These are phyloP conservation scores for Aspergillus sergii DNA, from an alignment of 2,329 filamentous ascomycete species.

Conservation along the genomic window DNA sequence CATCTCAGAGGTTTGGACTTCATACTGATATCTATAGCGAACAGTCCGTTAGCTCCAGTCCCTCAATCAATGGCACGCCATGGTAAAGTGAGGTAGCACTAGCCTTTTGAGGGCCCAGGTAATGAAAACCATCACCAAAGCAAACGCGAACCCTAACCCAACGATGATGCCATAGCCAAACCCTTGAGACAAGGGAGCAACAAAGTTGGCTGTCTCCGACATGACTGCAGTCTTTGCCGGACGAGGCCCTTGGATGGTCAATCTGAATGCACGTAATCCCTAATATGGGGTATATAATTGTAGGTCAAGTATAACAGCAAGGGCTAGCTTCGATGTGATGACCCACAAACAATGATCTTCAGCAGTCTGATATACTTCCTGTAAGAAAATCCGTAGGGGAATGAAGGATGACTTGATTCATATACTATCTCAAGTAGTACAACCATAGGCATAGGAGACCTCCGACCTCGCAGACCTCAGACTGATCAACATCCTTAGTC, in stretches of 20 bases:
- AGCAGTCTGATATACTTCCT: background rate
- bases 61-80: background rate
- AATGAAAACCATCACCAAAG: constrained; percentile 73
- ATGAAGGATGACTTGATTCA: background rate
- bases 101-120: constrained; percentile 69
- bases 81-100: background rate
- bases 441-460: constrained; percentile 1
- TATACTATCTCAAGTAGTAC: background rate
- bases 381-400: background rate
- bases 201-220: constrained; percentile 29
- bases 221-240: constrained; percentile 20
- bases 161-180: constrained; percentile 79
- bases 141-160: constrained; percentile 73
- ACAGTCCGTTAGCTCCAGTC: background rate
- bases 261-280: background rate
- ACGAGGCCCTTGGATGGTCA: background rate
- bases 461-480: constrained; percentile 25
- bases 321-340: background rate
- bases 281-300: background rate
- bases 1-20: constrained; percentile 84
- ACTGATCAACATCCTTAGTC: constrained; percentile 7
- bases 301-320: background rate
- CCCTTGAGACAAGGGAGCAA: constrained; percentile 53
- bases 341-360: too few relatives aligned
- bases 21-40: constrained; percentile 63